Conservation (phyloP, 768 basidiomycete genomes). For the Boletellus sp. region DNA sequence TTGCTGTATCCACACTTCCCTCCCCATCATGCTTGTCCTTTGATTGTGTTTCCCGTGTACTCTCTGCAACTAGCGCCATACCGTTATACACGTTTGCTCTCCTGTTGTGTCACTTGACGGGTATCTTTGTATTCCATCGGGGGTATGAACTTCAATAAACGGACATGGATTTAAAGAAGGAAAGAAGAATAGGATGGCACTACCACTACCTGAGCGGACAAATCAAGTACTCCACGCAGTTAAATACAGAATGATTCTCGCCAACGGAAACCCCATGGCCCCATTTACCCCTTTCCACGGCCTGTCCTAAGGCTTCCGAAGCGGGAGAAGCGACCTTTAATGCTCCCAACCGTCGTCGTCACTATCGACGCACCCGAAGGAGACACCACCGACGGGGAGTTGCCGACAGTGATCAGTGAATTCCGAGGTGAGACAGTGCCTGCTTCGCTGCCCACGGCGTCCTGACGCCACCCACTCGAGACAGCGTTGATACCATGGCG, state of each 20-base stretch:
- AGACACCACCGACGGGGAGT: constrained; percentile 33
- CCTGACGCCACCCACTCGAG: constrained; percentile 66
- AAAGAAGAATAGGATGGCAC: neutral
- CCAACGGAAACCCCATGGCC: neutral
- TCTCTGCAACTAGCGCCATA: constrained; percentile 8
- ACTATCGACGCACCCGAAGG: constrained; percentile 56
- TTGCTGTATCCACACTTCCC: constrained; percentile 29
- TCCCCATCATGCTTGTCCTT: neutral
- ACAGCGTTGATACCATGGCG: constrained; percentile 82
- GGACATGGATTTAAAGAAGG: too few relatives aligned
- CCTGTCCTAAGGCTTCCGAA: constrained; percentile 68
- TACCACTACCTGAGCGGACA: constrained; percentile 4
- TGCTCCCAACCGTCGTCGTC: constrained; percentile 61
- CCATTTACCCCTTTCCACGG: constrained; percentile 31
- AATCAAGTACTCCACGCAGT: neutral
- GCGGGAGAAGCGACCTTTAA: constrained; percentile 71
- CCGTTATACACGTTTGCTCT: constrained; percentile 9
- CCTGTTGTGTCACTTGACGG: constrained; percentile 14
- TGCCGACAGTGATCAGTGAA: constrained; percentile 72
- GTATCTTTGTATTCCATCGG: constrained; percentile 13
- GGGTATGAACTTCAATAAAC: neutral
- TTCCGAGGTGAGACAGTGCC: constrained; percentile 60
- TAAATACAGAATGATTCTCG: neutral
- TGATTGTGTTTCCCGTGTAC: constrained; percentile 7
- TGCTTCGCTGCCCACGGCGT: constrained; percentile 40